phyloP scores from a whole-genome alignment of 805 yeast species.

The Barnettozyma populi region DNA sequence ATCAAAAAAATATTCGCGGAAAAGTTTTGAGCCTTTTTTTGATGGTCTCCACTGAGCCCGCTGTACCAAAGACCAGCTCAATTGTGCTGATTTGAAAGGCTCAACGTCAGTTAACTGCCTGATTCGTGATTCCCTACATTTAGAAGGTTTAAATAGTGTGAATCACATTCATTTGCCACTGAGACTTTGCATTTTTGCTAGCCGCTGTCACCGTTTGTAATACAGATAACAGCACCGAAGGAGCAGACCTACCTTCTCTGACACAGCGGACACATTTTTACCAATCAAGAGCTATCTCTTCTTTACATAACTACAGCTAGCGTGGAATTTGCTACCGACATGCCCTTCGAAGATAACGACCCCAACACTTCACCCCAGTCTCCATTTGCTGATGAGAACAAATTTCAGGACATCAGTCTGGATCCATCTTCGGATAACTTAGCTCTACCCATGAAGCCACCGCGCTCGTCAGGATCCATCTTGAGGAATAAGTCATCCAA shows the following conservation, averaged over 20 bases:
- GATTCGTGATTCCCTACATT: not conserved
- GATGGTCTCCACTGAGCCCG: not conserved
- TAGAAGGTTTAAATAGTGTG: not conserved
- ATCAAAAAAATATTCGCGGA: not conserved
- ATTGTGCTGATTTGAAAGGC: not conserved
- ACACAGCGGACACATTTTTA: too few species aligned
- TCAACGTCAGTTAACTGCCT: not conserved
- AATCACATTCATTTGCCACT: not conserved
- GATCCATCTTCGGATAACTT: conserved; percentile 12
- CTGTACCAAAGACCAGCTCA: not conserved
- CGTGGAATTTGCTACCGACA: not conserved
- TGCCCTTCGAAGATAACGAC: conserved; percentile 5
- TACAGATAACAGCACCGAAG: not conserved
- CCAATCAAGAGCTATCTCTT: too few species aligned
- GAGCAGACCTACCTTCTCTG: not conserved
- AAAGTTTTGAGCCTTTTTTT: not conserved
- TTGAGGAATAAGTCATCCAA: conserved; percentile 14
- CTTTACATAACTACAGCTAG: too few species aligned
- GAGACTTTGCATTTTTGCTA: not conserved
- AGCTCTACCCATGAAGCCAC: conserved; percentile 1
- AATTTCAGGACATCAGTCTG: conserved; percentile 24
- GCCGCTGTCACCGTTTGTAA: not conserved
- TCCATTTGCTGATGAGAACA: conserved; percentile 24
- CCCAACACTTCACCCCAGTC: conserved; percentile 19
- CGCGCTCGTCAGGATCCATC: conserved; percentile 17